Evolutionary conservation across 2,329 filamentous ascomycete genomes (phyloP), one percentile per base, ranked within the genome.

Genomic region (Calonectria henricotiae): DNA sequence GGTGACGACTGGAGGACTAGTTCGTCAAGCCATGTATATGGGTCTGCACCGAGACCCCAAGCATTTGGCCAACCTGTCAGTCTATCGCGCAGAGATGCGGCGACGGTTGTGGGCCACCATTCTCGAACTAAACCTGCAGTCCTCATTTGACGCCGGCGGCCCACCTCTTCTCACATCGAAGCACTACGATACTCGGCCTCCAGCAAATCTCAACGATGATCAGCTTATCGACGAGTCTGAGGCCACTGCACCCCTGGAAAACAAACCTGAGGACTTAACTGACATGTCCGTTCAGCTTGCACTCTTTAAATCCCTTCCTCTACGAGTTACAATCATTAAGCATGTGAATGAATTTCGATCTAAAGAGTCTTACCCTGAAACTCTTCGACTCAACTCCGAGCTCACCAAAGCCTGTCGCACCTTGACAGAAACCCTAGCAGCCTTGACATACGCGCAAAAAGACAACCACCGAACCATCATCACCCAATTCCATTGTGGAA

Each of bases 1-100:
- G 88, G 83, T 88, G 37, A 82, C 85, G 2, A 81, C 85, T 0
- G 89, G 89, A 0, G 79, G 82, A 0, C 71, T 90, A 12, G 69
- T 89, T n/a, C 82, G 89, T 12, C 85, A 84, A 8, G 89, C 88
- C 63, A 86, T 91, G 76, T 85, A 85, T 65, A 89, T 90, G 84
- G 89, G 89, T 4, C 81, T 90, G 6, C 88, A 91, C 75, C 85
- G 87, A 1, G 89, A 91, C 66, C 89, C 89, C 0, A 82, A 80
- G 35, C 80, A 84, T 67, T 83, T 90, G 4, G 82, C 83, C 7
- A 82, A 83, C 23, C 86, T 88, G 82, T 83, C 86, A 2, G 75
- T 80, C 0, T 83, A 87, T 41, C 82, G 84, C 23, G 82, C 85
- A 1, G 89, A 91, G 78, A 85, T 90, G 78, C 84, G 89, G 2